Conservation (phyloP, 768 basidiomycete species). For the Hortiboletus campestris region DNA sequence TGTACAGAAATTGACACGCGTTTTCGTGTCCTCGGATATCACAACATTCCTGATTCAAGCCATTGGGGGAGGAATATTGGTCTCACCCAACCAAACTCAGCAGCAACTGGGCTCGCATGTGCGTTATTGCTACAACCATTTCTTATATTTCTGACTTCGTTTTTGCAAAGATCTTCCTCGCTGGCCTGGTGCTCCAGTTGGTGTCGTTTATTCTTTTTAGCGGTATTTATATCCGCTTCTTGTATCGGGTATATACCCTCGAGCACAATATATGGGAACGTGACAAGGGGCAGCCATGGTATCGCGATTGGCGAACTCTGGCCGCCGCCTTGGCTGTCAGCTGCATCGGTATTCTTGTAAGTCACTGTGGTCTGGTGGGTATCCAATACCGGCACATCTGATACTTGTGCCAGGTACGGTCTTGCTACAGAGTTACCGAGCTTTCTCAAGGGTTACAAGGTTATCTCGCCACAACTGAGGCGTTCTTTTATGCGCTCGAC, state of each 20-base stretch:
- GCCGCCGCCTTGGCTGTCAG: slow-evolving; percentile 49
- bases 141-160: slow-evolving; percentile 37
- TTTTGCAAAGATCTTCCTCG: slow-evolving; percentile 49
- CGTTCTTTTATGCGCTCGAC: slow-evolving; percentile 66
- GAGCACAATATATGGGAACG: slow-evolving; percentile 35
- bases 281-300: slow-evolving; percentile 43
- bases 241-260: slow-evolving; percentile 44
- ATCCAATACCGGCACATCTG: not conserved
- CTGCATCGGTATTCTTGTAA: slow-evolving; percentile 61
- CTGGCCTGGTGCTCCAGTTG: slow-evolving; percentile 55
- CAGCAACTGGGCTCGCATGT: slow-evolving; percentile 37
- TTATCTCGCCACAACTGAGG: slow-evolving; percentile 54
- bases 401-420: slow-evolving; percentile 51
- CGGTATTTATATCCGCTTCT: slow-evolving; percentile 44
- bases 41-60: slow-evolving; percentile 68
- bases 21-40: slow-evolving; percentile 64
- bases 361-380: slow-evolving; percentile 16
- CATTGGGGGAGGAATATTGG: slow-evolving; percentile 1
- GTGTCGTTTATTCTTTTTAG: slow-evolving; percentile 52
- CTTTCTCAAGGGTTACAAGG: slow-evolving; percentile 63
- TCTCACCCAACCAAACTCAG: slow-evolving; percentile 8
- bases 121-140: slow-evolving; percentile 10
- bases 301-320: slow-evolving; percentile 59
- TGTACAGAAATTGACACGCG: slow-evolving; percentile 47
- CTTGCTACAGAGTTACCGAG: slow-evolving; percentile 58